Conservation (phyloP, 352 stramenopile species). For the Phytopythium oedochilum region DNA sequence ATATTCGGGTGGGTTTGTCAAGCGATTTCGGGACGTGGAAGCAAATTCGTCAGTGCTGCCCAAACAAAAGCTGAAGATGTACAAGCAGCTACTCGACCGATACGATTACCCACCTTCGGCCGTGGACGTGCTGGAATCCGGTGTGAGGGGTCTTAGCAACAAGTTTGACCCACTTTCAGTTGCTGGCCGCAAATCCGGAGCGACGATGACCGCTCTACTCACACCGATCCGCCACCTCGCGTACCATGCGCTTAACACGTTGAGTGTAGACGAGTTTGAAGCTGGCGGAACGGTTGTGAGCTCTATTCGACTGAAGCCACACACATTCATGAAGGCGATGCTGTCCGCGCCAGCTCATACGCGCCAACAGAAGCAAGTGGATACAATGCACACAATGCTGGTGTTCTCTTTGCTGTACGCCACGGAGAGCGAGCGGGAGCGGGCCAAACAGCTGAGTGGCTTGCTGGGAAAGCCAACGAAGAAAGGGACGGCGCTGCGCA, state of each 20-base stretch:
- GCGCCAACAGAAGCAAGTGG: conserved; percentile 25
- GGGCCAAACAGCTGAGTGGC: conserved; percentile 18
- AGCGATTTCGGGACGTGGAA: conserved; percentile 39
- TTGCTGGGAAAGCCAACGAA: conserved; percentile 33
- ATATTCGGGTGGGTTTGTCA: conserved; percentile 31
- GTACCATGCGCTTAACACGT: conserved; percentile 46
- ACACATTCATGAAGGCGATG: conserved; percentile 27
- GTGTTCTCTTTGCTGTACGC: conserved; percentile 45
- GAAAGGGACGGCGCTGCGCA: conserved; percentile 34
- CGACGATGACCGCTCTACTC: conserved; percentile 35
- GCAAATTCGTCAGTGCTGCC: conserved; percentile 6
- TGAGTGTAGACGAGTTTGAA: conserved; percentile 35
- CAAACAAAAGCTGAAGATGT: conserved; percentile 45
- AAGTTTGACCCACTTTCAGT: conserved; percentile 49
- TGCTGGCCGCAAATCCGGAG: conserved; percentile 15
- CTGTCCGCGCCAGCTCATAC: conserved; percentile 19
- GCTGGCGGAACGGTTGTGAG: conserved; percentile 11
- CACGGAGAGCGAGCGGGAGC: conserved; percentile 18
- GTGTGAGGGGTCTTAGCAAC: conserved; percentile 36
- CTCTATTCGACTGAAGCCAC: conserved; percentile 15
- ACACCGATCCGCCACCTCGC: conserved; percentile 30
- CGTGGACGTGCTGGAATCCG: conserved; percentile 62
- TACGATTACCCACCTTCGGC: conserved; percentile 48
- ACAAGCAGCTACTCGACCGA: conserved; percentile 54
- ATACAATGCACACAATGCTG: conserved; percentile 38